A percentile compares a stretch with the other conserved stretches of the same genome.
These are phyloP conservation scores for Tuber borchii DNA, from an alignment of 495 filamentous ascomycete species.

Conservation along the genomic window DNA sequence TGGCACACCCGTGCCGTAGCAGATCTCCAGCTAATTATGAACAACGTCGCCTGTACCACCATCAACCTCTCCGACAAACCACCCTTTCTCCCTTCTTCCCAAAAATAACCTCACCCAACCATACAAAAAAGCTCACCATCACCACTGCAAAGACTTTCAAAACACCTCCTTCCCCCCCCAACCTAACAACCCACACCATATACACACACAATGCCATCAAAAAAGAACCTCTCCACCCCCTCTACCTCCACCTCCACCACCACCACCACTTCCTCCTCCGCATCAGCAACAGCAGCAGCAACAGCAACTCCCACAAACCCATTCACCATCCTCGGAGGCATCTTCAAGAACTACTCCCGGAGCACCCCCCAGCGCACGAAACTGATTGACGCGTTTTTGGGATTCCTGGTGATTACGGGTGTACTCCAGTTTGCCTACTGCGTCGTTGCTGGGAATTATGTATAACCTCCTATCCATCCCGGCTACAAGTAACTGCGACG, in stretches of 20 bases:
- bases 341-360: conserved; percentile 69
- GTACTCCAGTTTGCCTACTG: conserved; percentile 91
- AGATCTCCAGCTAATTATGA: conserved; percentile 18
- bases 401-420: conserved; percentile 76
- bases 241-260: conserved; percentile 13
- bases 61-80: conserved; percentile 3
- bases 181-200: conserved; percentile 7
- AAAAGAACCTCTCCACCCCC: conserved; percentile 23
- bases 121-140: conserved; percentile 1
- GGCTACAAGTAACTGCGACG: not conserved
- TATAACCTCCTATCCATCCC: conserved; percentile 48
- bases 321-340: conserved; percentile 41
- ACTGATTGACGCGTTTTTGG: conserved; percentile 88
- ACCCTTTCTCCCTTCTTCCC: not conserved
- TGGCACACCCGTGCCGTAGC: not conserved
- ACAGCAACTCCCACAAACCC: conserved; percentile 29
- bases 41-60: conserved; percentile 38
- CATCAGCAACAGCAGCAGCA: not conserved
- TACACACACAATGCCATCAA: conserved; percentile 27
- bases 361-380: conserved; percentile 83
- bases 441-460: conserved; percentile 86
- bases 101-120: not conserved
- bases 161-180: not conserved
- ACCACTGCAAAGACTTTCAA: conserved; percentile 16
- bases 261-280: conserved; percentile 11